These are phyloP conservation scores for Kwoniella mangroviensis DNA, from an alignment of 768 basidiomycete genomes.

Conservation along the genomic window DNA sequence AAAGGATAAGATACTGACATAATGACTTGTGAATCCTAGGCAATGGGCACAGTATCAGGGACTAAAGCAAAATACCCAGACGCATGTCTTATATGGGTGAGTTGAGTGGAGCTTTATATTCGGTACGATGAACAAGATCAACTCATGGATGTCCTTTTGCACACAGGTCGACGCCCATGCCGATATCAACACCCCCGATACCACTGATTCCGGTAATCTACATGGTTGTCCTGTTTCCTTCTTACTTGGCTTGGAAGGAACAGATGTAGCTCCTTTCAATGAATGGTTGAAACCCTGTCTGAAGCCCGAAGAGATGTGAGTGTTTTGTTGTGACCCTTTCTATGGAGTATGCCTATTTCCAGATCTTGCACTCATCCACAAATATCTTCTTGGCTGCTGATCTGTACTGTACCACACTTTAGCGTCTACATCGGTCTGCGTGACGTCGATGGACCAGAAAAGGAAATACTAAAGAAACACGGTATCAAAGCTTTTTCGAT, in stretches of 20 bases:
- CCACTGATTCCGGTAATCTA: constrained; percentile 84
- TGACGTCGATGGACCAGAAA: constrained; percentile 88
- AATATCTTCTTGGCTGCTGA: too few species aligned
- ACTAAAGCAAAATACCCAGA: constrained; percentile 67
- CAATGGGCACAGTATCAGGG: constrained; percentile 93
- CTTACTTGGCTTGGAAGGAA: constrained; percentile 67
- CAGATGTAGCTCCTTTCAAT: constrained; percentile 58
- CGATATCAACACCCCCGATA: constrained; percentile 88
- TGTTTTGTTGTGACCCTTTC: too few species aligned
- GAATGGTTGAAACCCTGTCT: constrained; percentile 70
- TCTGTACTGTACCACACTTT: background rate
- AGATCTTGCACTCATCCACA: too few species aligned
- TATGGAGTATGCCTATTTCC: too few species aligned
- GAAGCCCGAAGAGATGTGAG: constrained; percentile 70
- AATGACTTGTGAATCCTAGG: constrained; percentile 58
- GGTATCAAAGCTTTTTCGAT: constrained; percentile 85
- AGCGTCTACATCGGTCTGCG: constrained; percentile 94
- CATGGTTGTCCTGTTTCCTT: constrained; percentile 99
- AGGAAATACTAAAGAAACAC: constrained; percentile 78
- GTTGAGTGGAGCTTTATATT: constrained; percentile 11
- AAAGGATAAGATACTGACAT: background rate
- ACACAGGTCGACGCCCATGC: constrained; percentile 83
- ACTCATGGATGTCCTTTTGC: background rate
- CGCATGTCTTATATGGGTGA: constrained; percentile 79
- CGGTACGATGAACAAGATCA: too few species aligned